Percentiles rank a stretch among this genome's conserved stretches.
phyloP scores from a whole-genome alignment of 2,329 filamentous ascomycete genomes.

The Torrubiella hemipterigena region DNA sequence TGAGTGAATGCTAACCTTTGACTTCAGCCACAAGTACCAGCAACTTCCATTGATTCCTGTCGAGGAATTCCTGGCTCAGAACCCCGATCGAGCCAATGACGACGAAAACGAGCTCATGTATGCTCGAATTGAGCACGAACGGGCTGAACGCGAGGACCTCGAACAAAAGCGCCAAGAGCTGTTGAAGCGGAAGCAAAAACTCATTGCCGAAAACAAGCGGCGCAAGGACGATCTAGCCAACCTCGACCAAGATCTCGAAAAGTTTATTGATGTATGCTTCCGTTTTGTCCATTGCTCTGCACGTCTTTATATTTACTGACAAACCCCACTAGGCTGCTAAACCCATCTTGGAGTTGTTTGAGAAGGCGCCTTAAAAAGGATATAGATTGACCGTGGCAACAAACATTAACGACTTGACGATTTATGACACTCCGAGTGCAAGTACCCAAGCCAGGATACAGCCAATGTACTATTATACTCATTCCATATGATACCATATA shows the following conservation, averaged over 20 bases:
- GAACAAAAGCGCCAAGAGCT: constrained; percentile 75
- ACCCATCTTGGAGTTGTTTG: constrained; percentile 76
- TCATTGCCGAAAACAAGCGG: constrained; percentile 69
- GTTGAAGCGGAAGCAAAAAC: constrained; percentile 51
- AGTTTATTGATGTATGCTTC: constrained; percentile 70
- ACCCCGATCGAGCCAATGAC: constrained; percentile 61
- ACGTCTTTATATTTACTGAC: constrained; percentile 10
- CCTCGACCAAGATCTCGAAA: constrained; percentile 83
- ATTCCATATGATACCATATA: too few species aligned
- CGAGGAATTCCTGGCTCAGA: constrained; percentile 66
- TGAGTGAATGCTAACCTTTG: constrained; percentile 4
- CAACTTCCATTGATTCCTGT: constrained; percentile 74
- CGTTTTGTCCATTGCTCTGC: too few species aligned
- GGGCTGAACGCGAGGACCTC: constrained; percentile 68
- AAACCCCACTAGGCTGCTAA: constrained; percentile 54
- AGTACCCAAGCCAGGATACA: too few species aligned
- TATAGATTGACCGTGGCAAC: too few species aligned
- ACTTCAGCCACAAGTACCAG: constrained; percentile 69
- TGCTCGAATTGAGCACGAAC: constrained; percentile 83
- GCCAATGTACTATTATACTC: too few species aligned
- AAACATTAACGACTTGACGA: too few species aligned
- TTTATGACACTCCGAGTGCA: too few species aligned
- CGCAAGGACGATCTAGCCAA: constrained; percentile 87
- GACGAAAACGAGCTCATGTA: constrained; percentile 78
- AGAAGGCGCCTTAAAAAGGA: constrained; percentile 47